Percentiles rank a stretch among this genome's conserved stretches.
These are phyloP conservation scores for Penicillium sp. DNA, from an alignment of 2,329 filamentous ascomycete species.

Conservation along the genomic window DNA sequence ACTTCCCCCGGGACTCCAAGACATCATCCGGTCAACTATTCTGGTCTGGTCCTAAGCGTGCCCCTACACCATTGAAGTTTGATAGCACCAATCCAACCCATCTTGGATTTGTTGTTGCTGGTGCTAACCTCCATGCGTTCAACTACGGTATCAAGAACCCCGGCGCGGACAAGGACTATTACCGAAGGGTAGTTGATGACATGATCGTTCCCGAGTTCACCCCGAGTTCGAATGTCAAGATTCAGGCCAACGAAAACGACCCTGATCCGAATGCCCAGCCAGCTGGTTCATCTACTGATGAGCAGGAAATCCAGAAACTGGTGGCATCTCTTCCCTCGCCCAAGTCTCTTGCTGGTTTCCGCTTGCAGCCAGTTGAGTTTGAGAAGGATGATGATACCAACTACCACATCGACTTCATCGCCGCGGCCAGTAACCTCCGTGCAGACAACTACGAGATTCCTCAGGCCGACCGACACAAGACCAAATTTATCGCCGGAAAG, in stretches of 20 bases:
- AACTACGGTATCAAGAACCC: slow-evolving; percentile 97
- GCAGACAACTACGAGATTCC: slow-evolving; percentile 98
- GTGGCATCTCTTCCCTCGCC: slow-evolving; percentile 71
- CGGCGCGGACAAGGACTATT: slow-evolving; percentile 66
- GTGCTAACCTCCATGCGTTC: slow-evolving; percentile 90
- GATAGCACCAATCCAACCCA: slow-evolving; percentile 81
- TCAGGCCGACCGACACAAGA: slow-evolving; percentile 90
- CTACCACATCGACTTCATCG: slow-evolving; percentile 98
- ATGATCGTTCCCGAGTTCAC: slow-evolving; percentile 96
- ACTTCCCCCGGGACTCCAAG: slow-evolving; percentile 91
- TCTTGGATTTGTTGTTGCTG: slow-evolving; percentile 81
- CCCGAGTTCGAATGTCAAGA: slow-evolving; percentile 87
- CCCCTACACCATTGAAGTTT: slow-evolving; percentile 87
- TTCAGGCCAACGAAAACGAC: slow-evolving; percentile 92
- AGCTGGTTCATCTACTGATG: slow-evolving; percentile 61
- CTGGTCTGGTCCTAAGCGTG: slow-evolving; percentile 98
- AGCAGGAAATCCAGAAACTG: slow-evolving; percentile 71
- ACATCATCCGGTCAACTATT: slow-evolving; percentile 88
- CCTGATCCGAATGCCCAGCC: slow-evolving; percentile 79
- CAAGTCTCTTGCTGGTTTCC: slow-evolving; percentile 80
- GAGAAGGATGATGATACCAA: slow-evolving; percentile 99
- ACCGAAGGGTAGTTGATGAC: slow-evolving; percentile 76
- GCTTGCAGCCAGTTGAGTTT: slow-evolving; percentile 88
- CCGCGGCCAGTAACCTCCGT: slow-evolving; percentile 90
- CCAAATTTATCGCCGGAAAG: slow-evolving; percentile 99